phyloP scores from a whole-genome alignment of 2,329 filamentous ascomycete genomes.

The Penicillium frequentans region DNA sequence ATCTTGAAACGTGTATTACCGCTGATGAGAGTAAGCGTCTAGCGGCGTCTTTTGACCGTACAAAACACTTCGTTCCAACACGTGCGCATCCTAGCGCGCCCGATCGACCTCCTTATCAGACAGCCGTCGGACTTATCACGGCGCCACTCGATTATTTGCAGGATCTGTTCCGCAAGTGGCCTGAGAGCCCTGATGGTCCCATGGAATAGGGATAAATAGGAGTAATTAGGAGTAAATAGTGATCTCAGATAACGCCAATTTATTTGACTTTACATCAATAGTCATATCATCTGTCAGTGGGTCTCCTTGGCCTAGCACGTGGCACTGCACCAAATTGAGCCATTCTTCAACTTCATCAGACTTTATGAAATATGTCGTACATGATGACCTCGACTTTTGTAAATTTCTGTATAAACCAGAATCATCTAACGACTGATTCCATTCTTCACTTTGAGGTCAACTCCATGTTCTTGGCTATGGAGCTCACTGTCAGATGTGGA shows the following conservation, averaged over 20 bases:
- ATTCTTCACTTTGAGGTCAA: too few relatives aligned
- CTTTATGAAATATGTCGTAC: too few relatives aligned
- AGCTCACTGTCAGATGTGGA: too few relatives aligned
- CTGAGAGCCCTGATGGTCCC: constrained; percentile 24
- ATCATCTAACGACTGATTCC: too few relatives aligned
- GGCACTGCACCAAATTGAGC: too few relatives aligned
- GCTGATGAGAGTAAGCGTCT: constrained; percentile 37
- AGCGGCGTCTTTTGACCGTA: constrained; percentile 49
- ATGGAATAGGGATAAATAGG: not conserved
- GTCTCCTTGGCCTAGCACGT: too few relatives aligned
- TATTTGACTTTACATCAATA: not conserved
- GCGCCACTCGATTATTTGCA: constrained; percentile 58
- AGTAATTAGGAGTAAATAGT: not conserved
- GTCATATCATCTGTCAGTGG: too few relatives aligned
- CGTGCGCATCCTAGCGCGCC: constrained; percentile 54
- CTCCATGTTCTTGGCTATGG: too few relatives aligned
- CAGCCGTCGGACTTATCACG: constrained; percentile 53
- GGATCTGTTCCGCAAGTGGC: constrained; percentile 59
- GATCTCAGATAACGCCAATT: not conserved
- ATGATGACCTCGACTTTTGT: too few relatives aligned
- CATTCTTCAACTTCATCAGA: too few relatives aligned
- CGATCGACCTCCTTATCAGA: constrained; percentile 58
- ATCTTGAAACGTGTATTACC: constrained; percentile 47
- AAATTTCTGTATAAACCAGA: too few relatives aligned
- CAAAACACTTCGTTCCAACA: constrained; percentile 56